These are phyloP conservation scores for Nothophoma quercina DNA, from an alignment of 2,329 filamentous ascomycete genomes.

Conservation along the genomic window DNA sequence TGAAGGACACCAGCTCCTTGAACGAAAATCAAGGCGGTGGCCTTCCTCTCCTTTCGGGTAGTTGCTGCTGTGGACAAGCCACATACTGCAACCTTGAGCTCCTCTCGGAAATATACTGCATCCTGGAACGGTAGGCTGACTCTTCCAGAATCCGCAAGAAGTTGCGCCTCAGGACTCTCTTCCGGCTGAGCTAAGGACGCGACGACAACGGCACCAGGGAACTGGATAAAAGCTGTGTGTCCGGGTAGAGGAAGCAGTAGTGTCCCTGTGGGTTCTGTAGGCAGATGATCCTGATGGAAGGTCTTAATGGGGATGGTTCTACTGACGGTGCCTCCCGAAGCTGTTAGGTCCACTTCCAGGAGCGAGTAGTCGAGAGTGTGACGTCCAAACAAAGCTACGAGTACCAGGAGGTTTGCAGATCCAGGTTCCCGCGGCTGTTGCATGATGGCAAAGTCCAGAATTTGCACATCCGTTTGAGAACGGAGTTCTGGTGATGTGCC, in stretches of 20 bases:
- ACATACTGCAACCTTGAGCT: constrained; percentile 58
- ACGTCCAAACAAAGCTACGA: constrained; percentile 42
- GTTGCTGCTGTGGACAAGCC: constrained; percentile 59
- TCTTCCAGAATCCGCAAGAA: constrained; percentile 58
- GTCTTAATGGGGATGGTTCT: constrained; percentile 72
- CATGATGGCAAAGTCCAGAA: constrained; percentile 81
- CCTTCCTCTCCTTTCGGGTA: constrained; percentile 46
- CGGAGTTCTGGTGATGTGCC: constrained; percentile 58
- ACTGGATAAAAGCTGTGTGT: constrained; percentile 81
- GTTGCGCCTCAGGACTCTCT: constrained; percentile 77
- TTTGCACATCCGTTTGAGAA: constrained; percentile 67
- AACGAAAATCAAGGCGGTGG: constrained; percentile 62
- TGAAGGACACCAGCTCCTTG: constrained; percentile 66
- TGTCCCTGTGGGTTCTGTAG: constrained; percentile 49
- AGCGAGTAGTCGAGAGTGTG: constrained; percentile 69
- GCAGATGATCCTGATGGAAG: constrained; percentile 52
- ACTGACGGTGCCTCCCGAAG: constrained; percentile 63
- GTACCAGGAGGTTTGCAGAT: constrained; percentile 35
- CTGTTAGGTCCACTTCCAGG: constrained; percentile 72
- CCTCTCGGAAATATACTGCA: constrained; percentile 75
- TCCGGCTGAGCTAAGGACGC: constrained; percentile 73
- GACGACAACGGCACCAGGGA: constrained; percentile 79
- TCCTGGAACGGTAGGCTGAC: constrained; percentile 76
- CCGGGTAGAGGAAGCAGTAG: constrained; percentile 80
- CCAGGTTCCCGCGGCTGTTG: constrained; percentile 46